A percentile compares a stretch with the other conserved stretches of the same genome.
phyloP scores from a whole-genome alignment of 768 basidiomycete genomes.

The Leccinellum albellum region DNA sequence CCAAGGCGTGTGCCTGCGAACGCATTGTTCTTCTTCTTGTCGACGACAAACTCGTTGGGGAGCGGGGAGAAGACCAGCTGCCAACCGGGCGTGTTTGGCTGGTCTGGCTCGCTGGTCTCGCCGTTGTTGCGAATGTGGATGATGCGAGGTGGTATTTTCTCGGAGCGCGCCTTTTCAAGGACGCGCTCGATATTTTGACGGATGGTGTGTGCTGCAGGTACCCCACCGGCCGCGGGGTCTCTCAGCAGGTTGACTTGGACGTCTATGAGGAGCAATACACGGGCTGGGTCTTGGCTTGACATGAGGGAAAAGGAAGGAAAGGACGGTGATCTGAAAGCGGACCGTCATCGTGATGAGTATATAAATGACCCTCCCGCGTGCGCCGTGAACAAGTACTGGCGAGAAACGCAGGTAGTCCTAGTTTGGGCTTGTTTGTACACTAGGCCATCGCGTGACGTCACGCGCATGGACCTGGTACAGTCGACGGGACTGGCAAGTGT shows the following conservation, averaged over 20 bases:
- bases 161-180: conserved; percentile 48
- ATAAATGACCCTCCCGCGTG: not conserved
- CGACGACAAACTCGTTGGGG: conserved; percentile 50
- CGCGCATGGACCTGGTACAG: not conserved
- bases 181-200: conserved; percentile 47
- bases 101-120: conserved; percentile 58
- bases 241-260: conserved; percentile 51
- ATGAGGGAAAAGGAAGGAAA: not conserved
- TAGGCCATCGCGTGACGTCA: conserved; percentile 24
- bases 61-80: conserved; percentile 53
- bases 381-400: not conserved
- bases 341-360: conserved; percentile 7
- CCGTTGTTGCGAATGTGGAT: conserved; percentile 68
- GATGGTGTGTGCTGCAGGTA: conserved; percentile 44
- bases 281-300: conserved; percentile 21
- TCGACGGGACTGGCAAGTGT: not conserved
- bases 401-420: not conserved
- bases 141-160: conserved; percentile 49
- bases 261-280: conserved; percentile 58
- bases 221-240: conserved; percentile 47
- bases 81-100: conserved; percentile 55
- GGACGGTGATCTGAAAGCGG: not conserved
- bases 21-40: conserved; percentile 70
- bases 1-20: conserved; percentile 57
- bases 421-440: conserved; percentile 11